A percentile compares a stretch with the other conserved stretches of the same genome.
Evolutionary conservation across 2,329 filamentous ascomycete species (phyloP).

Genomic region (Endoconidiophora polonica): DNA sequence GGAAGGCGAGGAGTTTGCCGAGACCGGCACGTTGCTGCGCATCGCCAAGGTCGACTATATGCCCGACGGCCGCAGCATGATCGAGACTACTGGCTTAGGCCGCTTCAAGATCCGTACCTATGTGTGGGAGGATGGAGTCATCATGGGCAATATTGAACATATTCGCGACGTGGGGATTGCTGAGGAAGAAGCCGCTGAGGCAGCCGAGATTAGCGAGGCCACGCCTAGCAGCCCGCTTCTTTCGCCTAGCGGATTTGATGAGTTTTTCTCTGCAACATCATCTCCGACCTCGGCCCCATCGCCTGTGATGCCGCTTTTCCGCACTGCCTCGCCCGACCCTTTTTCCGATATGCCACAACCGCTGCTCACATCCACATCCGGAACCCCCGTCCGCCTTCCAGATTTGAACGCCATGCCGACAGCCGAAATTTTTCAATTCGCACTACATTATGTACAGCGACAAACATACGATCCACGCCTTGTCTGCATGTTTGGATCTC

Average conservation of each 20-base stretch:
- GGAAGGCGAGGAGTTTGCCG: constrained; percentile 35
- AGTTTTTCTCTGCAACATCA: constrained; percentile 1
- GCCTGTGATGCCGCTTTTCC: background rate
- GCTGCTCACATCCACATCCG: background rate
- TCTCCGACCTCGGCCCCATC: background rate
- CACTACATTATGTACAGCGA: constrained; percentile 52
- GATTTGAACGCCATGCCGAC: constrained; percentile 42
- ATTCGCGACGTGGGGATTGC: constrained; percentile 68
- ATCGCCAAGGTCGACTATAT: constrained; percentile 60
- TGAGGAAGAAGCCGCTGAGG: constrained; percentile 65
- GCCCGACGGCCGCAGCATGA: constrained; percentile 62
- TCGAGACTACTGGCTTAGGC: constrained; percentile 61
- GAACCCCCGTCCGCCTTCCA: background rate
- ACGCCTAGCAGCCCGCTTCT: background rate
- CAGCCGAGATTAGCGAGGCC: constrained; percentile 31
- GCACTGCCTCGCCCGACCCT: constrained; percentile 1
- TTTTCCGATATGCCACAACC: constrained; percentile 5
- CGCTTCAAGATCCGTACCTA: constrained; percentile 57
- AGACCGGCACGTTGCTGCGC: constrained; percentile 62
- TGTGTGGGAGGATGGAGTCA: constrained; percentile 56
- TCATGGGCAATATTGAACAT: constrained; percentile 57
- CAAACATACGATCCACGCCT: constrained; percentile 38
- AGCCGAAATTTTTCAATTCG: constrained; percentile 47
- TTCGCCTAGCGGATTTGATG: background rate
- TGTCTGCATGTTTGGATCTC: constrained; percentile 47